A percentile compares a stretch with the other conserved stretches of the same genome.
phyloP scores from a whole-genome alignment of 176 grass and related monocot genomes.

The Thinopyrum elongatum region DNA sequence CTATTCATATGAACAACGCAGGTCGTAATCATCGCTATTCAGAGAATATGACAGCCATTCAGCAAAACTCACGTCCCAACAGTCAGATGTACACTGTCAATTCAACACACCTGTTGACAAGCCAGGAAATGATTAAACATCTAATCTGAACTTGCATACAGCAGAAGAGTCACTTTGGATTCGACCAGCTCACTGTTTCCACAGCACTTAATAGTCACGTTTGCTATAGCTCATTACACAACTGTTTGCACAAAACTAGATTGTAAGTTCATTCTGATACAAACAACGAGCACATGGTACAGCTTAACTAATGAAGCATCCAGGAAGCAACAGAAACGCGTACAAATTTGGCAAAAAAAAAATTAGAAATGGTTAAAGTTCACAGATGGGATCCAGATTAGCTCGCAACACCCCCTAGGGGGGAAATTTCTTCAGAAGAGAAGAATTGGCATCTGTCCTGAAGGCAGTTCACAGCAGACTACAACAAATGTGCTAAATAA shows the following conservation, averaged over 20 bases:
- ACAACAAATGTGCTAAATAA: slow-evolving; percentile 16
- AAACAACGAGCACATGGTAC: too few species aligned
- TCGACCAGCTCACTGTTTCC: not conserved
- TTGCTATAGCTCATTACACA: too few species aligned
- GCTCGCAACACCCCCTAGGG: too few species aligned
- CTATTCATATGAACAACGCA: not conserved
- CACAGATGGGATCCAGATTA: not conserved
- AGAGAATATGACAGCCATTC: not conserved
- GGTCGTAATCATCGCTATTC: not conserved
- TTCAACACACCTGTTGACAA: not conserved
- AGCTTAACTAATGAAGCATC: not conserved
- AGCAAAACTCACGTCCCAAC: not conserved
- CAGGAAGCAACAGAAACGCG: not conserved
- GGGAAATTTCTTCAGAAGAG: too few species aligned
- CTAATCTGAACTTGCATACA: not conserved
- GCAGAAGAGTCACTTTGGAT: not conserved
- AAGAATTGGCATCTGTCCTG: slow-evolving; percentile 27
- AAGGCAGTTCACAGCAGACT: not conserved
- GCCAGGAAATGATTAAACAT: not conserved
- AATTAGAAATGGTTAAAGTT: not conserved
- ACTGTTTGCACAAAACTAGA: not conserved
- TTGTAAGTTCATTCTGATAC: too few species aligned
- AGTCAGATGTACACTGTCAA: not conserved
- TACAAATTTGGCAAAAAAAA: not conserved
- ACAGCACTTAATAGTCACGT: too few species aligned